Conservation (phyloP, 129 eudicot genomes). For the Chrysanthemum seticuspe region DNA sequence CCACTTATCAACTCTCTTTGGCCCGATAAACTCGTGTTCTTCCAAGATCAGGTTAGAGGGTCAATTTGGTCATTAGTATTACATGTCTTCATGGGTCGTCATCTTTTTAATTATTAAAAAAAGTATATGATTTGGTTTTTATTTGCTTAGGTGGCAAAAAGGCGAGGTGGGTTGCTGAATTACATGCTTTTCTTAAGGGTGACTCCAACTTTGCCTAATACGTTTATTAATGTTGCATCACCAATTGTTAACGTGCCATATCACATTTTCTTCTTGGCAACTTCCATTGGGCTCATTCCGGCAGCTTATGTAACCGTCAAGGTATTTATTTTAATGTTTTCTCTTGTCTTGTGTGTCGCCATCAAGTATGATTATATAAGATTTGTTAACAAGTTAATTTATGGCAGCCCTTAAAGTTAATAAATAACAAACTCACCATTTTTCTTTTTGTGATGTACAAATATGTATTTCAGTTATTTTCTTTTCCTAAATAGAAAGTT, state of each 20-base stretch:
- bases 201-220: conserved; percentile 85
- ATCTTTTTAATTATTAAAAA: neutral
- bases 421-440: neutral
- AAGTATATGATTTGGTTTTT: neutral
- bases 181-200: conserved; percentile 77
- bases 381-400: neutral
- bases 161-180: conserved; percentile 57
- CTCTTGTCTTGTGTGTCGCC: neutral
- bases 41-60: conserved; percentile 76
- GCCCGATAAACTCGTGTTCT: conserved; percentile 82
- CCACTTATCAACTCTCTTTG: conserved; percentile 77
- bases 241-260: conserved; percentile 76
- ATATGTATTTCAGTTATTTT: neutral
- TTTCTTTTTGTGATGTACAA: neutral
- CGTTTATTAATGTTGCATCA: conserved; percentile 82
- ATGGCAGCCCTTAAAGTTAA: neutral
- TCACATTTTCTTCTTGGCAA: conserved; percentile 68
- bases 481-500: neutral
- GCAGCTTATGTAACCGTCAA: conserved; percentile 81
- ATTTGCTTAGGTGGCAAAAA: conserved; percentile 64
- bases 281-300: conserved; percentile 73
- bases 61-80: neutral
- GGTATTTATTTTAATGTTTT: conserved; percentile 35
- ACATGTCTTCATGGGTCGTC: neutral
- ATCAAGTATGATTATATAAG: neutral